Base-by-base conservation (phyloP, 2,329 filamentous ascomycete species). In the Alternaria postmessia region DNA sequence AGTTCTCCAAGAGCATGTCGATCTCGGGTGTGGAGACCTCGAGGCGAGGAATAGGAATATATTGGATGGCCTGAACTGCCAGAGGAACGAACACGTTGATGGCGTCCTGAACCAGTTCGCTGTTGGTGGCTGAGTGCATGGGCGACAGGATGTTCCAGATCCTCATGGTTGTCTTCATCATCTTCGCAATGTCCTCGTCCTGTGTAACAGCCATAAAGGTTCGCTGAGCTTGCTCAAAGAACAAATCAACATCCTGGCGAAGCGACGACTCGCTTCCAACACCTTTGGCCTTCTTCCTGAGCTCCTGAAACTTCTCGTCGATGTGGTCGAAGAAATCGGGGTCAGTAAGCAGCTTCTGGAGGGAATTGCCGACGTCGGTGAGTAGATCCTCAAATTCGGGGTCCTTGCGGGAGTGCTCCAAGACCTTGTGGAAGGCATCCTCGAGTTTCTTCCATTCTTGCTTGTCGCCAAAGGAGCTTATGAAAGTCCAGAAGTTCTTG, bases 11-110 rank as follows among this genome's bases (percentile, higher is more conserved):
- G 1, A 98, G 82, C 5, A 98, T 85, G 69, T 97, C 94, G 55
- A 96, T 84, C 34, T 91, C 88, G 0, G 93, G 94, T 4, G 90
- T 91, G 0, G 92, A 91, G 5, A 97, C 83, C 77, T 97, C 94
- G n/a, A 97, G 79, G 5, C 94, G 89, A 0, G 94, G 94, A 53
- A 98, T 95, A 0, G 94, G 94, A 4, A 98, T 82, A 78, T 93
- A 93, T 75, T 97, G 93, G 32, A 98, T 84, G 3, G 88, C 87
- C 66, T 92, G 85, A 58, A 97, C 86, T 4, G 93, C 72, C 12
- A 93, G 81, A 0, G 94, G 94, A 5, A 95, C 83, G 74, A 97
- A 94, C 12, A 94, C 88, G 60, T 94, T 90, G 67, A 93, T 84
- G 3, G 88, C 82, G 74, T 98, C 94, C 3, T 88, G 84, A 4